A percentile compares a stretch with the other conserved stretches of the same genome.
Conservation (phyloP, 495 filamentous ascomycete genomes). For the Neurospora sp. region DNA sequence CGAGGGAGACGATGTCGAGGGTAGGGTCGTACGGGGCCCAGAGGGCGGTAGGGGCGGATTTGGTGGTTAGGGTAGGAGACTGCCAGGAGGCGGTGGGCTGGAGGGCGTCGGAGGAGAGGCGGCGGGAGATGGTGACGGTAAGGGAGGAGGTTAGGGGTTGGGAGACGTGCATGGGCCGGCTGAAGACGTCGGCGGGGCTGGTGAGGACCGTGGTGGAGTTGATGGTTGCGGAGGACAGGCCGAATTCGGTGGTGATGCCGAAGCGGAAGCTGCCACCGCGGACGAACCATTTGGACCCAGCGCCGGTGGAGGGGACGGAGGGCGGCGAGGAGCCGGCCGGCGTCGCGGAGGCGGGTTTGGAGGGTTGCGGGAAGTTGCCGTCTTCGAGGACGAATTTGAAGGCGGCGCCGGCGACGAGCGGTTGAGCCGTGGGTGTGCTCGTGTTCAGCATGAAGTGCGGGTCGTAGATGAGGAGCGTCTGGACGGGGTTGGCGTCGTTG, state of each 20-base stretch:
- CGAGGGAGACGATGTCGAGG: not conserved
- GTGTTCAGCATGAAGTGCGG: not conserved
- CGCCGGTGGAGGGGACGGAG: not conserved
- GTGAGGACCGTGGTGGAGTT: not conserved
- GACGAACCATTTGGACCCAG: not conserved
- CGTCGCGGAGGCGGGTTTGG: not conserved
- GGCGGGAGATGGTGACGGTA: not conserved
- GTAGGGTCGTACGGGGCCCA: not conserved
- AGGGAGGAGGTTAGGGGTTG: not conserved
- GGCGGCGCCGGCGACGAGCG: not conserved
- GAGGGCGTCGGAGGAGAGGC: not conserved
- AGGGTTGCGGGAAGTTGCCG: not conserved
- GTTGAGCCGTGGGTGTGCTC: not conserved
- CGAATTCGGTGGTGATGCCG: not conserved
- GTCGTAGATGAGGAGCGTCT: not conserved
- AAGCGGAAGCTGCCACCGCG: not conserved
- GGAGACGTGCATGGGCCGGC: not conserved
- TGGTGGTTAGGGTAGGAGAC: not conserved
- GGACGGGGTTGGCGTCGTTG: not conserved
- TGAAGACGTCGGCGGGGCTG: not conserved
- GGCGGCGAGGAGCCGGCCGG: not conserved
- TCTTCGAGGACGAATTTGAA: conserved; percentile 1
- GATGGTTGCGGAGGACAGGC: not conserved
- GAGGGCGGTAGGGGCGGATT: not conserved
- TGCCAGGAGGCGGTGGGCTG: not conserved